These are phyloP conservation scores for Flaveria bidentis DNA, from an alignment of 129 eudicot genomes.

Conservation along the genomic window DNA sequence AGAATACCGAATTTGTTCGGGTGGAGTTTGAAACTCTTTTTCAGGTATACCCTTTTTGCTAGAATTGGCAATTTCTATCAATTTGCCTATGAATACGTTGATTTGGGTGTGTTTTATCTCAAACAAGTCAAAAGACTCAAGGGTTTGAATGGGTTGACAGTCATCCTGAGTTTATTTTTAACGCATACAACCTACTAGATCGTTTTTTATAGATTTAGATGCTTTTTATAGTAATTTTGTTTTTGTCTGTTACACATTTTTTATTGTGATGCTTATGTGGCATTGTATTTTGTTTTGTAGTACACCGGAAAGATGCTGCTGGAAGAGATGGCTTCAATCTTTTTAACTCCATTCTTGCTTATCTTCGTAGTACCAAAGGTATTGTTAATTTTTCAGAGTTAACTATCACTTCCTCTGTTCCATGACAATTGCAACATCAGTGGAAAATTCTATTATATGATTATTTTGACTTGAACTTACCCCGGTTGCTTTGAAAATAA, in stretches of 20 bases:
- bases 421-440: background rate
- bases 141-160: background rate
- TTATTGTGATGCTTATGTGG: background rate
- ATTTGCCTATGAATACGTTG: background rate
- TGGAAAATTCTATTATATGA: background rate
- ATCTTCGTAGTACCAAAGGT: conserved; percentile 15
- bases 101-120: background rate
- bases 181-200: background rate
- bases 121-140: background rate
- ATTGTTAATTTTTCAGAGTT: background rate
- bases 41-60: background rate
- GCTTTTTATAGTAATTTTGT: background rate
- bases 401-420: background rate
- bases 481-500: background rate
- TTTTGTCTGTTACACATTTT: background rate
- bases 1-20: conserved; percentile 4
- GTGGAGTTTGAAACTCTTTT: conserved; percentile 11
- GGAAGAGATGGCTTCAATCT: conserved; percentile 16
- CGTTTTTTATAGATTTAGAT: background rate
- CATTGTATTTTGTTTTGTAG: background rate
- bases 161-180: background rate
- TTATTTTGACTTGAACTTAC: background rate
- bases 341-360: conserved; percentile 9
- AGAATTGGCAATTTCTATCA: background rate
- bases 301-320: conserved; percentile 16